These are phyloP conservation scores for Daldinia childiae DNA, from an alignment of 495 filamentous ascomycete genomes.

Conservation along the genomic window DNA sequence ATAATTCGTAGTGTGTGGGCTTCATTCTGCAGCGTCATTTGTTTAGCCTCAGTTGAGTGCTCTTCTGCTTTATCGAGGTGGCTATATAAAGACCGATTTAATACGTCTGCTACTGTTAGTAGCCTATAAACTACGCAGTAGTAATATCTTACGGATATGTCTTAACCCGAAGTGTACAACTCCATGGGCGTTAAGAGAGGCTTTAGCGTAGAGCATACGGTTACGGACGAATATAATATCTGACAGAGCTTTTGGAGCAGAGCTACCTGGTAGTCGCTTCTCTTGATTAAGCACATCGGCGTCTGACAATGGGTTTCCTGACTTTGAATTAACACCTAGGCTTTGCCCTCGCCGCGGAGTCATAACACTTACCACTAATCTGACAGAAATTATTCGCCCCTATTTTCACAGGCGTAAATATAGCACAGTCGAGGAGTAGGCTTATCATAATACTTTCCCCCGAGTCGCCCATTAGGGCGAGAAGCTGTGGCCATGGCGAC, in stretches of 20 bases:
- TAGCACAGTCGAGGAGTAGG: slow-evolving; percentile 78
- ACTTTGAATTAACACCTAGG: slow-evolving; percentile 17
- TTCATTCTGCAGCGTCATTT: slow-evolving; percentile 46
- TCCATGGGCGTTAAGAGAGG: slow-evolving; percentile 72
- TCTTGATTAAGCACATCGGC: slow-evolving; percentile 39
- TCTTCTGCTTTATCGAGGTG: slow-evolving; percentile 10
- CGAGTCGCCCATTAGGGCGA: slow-evolving; percentile 74
- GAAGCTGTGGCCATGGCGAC: slow-evolving; percentile 75
- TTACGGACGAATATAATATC: slow-evolving; percentile 81
- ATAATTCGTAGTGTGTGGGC: slow-evolving; percentile 74
- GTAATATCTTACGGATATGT: slow-evolving; percentile 74
- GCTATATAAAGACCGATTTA: slow-evolving; percentile 74
- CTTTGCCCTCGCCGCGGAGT: neutral
- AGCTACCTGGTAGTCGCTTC: slow-evolving; percentile 18
- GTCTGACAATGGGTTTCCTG: slow-evolving; percentile 50
- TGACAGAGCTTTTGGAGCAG: slow-evolving; percentile 54
- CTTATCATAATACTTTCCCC: slow-evolving; percentile 86
- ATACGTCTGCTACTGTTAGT: slow-evolving; percentile 68
- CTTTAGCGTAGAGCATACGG: slow-evolving; percentile 85
- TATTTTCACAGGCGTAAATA: slow-evolving; percentile 73
- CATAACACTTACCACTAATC: slow-evolving; percentile 70
- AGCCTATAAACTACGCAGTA: neutral
- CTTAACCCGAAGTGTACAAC: slow-evolving; percentile 76
- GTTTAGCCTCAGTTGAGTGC: slow-evolving; percentile 9
- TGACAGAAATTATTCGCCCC: slow-evolving; percentile 74